phyloP scores from a whole-genome alignment of 495 filamentous ascomycete genomes.

The Penicillium goetzii region DNA sequence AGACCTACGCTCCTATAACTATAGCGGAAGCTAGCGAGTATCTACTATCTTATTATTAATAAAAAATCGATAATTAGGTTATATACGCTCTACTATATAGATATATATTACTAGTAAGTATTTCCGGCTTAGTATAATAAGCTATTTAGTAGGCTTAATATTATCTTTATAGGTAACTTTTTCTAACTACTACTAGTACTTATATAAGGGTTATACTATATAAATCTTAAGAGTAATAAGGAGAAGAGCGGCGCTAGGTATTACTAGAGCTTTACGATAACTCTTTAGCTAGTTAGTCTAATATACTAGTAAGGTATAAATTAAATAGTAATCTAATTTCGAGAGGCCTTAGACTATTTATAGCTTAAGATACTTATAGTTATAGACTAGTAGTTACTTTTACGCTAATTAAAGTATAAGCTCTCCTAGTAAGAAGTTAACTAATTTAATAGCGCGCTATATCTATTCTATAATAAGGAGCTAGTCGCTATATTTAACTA shows the following conservation, averaged over 20 bases:
- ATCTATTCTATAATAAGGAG: not conserved
- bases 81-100: not conserved
- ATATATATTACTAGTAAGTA: not conserved
- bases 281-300: not conserved
- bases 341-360: not conserved
- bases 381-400: not conserved
- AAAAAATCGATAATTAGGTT: not conserved
- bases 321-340: not conserved
- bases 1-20: not conserved
- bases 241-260: not conserved
- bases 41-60: not conserved
- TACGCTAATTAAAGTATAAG: not conserved
- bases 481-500: not conserved
- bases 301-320: not conserved
- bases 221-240: not conserved
- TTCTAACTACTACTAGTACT: not conserved
- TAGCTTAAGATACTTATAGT: not conserved
- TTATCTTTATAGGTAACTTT: not conserved
- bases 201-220: not conserved
- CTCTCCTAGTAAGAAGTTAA: not conserved
- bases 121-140: not conserved
- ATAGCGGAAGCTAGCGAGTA: not conserved
- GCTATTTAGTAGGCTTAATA: conserved; percentile 1
- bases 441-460: not conserved
- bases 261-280: not conserved